A percentile compares a stretch with the other conserved stretches of the same genome.
phyloP scores from a whole-genome alignment of 805 yeast species.

The Metschnikowia baotianmanensis region DNA sequence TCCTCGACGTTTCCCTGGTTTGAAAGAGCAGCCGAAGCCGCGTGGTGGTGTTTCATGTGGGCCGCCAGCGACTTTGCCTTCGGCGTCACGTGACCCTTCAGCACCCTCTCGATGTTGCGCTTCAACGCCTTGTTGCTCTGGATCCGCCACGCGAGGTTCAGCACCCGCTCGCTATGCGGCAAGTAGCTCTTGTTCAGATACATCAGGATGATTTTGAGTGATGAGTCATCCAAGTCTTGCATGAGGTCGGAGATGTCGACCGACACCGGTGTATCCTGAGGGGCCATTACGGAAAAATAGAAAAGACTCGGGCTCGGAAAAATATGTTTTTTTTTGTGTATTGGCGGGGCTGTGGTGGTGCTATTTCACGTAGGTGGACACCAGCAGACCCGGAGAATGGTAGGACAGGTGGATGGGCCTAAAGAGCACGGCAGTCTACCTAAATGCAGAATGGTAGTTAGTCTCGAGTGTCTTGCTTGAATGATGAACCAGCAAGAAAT shows the following conservation, averaged over 20 bases:
- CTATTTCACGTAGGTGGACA: no score
- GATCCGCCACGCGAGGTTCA: slow-evolving; percentile 46
- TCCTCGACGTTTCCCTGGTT: slow-evolving; percentile 33
- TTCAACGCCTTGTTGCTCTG: slow-evolving; percentile 34
- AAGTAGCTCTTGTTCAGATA: slow-evolving; percentile 40
- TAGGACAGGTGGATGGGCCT: no score
- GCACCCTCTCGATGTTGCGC: slow-evolving; percentile 5
- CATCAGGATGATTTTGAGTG: slow-evolving; percentile 39
- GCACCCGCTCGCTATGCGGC: slow-evolving; percentile 42
- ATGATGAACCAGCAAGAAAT: no score
- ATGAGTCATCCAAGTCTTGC: slow-evolving; percentile 34
- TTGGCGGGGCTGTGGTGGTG: no score
- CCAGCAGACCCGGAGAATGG: no score
- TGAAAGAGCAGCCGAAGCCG: slow-evolving; percentile 7
- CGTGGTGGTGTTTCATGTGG: not conserved
- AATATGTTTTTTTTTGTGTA: no score
- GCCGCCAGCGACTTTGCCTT: not conserved
- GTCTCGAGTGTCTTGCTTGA: no score
- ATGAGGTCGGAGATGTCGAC: slow-evolving; percentile 22
- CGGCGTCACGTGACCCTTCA: slow-evolving; percentile 1
- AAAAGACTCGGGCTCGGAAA: not conserved
- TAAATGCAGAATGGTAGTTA: no score
- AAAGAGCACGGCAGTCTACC: no score
- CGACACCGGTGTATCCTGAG: slow-evolving; percentile 3
- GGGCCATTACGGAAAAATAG: slow-evolving; percentile 1